phyloP scores from a whole-genome alignment of 2,329 filamentous ascomycete genomes.

The Diaporthe batatas region DNA sequence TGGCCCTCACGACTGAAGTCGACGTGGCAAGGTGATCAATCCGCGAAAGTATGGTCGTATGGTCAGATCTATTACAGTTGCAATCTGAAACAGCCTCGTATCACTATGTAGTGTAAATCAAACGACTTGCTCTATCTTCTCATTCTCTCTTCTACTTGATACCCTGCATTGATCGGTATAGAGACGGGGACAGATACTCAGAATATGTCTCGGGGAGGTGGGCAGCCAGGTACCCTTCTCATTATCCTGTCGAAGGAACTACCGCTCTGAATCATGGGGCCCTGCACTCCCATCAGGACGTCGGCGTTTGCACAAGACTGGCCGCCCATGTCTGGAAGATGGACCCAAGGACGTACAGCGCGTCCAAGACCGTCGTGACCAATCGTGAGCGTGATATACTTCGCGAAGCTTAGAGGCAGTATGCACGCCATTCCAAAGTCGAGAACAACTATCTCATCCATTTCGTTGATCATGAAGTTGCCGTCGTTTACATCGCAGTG shows the following conservation, averaged over 20 bases:
- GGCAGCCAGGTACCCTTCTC: constrained; percentile 12
- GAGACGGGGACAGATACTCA: background rate
- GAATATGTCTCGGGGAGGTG: background rate
- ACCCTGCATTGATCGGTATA: background rate
- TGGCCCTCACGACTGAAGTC: no score
- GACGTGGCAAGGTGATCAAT: no score
- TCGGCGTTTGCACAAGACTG: background rate
- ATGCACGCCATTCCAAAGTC: background rate
- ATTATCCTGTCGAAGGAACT: background rate
- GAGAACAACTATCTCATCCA: background rate
- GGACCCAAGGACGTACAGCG: background rate
- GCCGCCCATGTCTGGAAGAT: constrained; percentile 13
- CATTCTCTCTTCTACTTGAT: background rate
- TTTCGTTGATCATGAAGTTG: constrained; percentile 12
- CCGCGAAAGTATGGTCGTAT: no score
- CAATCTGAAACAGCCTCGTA: background rate
- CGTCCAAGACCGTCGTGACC: background rate
- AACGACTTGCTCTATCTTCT: background rate
- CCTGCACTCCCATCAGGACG: background rate
- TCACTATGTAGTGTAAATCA: background rate
- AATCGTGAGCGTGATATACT: background rate
- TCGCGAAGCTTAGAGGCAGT: constrained; percentile 1
- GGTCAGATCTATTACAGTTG: background rate
- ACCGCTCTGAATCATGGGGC: constrained; percentile 3
- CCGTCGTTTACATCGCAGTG: background rate